These are phyloP conservation scores for Lathyrus sativus DNA, from an alignment of 306 rosid genomes.

Conservation along the genomic window DNA sequence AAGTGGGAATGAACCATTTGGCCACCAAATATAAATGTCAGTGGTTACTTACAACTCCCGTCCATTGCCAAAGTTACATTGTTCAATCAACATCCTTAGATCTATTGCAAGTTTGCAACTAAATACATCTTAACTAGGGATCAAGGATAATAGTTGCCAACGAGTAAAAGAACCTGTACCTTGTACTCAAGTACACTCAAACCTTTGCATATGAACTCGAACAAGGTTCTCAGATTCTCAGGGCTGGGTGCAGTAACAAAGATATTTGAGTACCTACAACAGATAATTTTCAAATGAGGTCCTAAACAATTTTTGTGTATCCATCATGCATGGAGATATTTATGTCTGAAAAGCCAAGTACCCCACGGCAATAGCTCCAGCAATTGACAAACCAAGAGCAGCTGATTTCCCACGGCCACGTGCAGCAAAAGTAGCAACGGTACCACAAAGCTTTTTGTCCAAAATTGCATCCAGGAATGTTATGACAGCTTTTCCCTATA, in stretches of 20 bases:
- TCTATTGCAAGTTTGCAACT: conserved; percentile 15
- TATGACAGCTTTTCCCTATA: conserved; percentile 86
- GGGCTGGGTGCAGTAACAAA: conserved; percentile 97
- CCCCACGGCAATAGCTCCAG: conserved; percentile 98
- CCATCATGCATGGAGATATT: conserved; percentile 19
- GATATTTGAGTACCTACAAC: conserved; percentile 80
- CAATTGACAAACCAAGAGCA: conserved; percentile 90
- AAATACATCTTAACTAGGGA: conserved; percentile 29
- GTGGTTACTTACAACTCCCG: background rate
- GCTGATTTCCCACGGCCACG: conserved; percentile 99
- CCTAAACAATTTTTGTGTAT: background rate
- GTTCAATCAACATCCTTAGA: conserved; percentile 21
- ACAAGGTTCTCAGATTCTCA: conserved; percentile 87
- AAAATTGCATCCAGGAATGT: conserved; percentile 86
- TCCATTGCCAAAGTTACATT: conserved; percentile 20
- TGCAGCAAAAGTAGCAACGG: conserved; percentile 85
- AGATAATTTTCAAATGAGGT: conserved; percentile 48
- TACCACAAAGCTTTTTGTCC: conserved; percentile 78
- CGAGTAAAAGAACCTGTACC: conserved; percentile 52
- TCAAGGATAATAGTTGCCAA: conserved; percentile 11
- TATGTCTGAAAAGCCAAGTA: conserved; percentile 33
- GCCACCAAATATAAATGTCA: conserved; percentile 22
- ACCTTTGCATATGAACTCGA: conserved; percentile 85
- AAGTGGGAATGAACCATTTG: conserved; percentile 1
- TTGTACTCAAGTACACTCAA: conserved; percentile 74